Conservation (phyloP, 2,329 filamentous ascomycete species). For the Parastagonospora nodorum region DNA sequence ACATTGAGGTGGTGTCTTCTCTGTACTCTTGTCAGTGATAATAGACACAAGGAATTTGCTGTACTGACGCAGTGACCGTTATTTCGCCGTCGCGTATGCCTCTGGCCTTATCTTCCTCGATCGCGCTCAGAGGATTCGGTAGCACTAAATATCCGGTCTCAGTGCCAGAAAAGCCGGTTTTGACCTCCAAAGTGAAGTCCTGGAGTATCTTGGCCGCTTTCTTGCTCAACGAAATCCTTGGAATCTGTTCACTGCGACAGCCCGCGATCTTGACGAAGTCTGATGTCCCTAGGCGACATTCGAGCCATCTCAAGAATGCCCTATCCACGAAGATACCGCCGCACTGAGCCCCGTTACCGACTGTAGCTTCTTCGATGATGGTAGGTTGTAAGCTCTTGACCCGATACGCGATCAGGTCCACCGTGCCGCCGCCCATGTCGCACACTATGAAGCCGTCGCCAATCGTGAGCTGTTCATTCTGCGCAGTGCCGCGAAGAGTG, state of each 20-base stretch:
- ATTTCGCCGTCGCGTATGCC: constrained; percentile 34
- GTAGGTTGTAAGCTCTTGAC: constrained; percentile 15
- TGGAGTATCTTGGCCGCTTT: constrained; percentile 29
- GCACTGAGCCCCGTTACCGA: constrained; percentile 32
- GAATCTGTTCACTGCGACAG: constrained; percentile 5
- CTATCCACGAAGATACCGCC: constrained; percentile 36
- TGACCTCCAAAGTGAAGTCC: constrained; percentile 23
- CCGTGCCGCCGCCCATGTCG: constrained; percentile 38
- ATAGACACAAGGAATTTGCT: too few species aligned
- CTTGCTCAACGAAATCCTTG: too few species aligned
- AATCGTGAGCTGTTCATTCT: constrained; percentile 13
- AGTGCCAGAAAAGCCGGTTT: constrained; percentile 25
- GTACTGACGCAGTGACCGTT: constrained; percentile 21
- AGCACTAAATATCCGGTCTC: too few species aligned
- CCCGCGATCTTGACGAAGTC: constrained; percentile 30
- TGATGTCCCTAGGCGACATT: constrained; percentile 18
- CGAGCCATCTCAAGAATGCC: constrained; percentile 28
- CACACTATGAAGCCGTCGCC: constrained; percentile 34
- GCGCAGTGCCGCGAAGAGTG: constrained; percentile 9
- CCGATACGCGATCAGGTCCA: constrained; percentile 34
- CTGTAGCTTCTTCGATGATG: constrained; percentile 23
- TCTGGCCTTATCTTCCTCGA: constrained; percentile 20
- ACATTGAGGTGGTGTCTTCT: constrained; percentile 22
- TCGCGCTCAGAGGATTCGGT: constrained; percentile 17
- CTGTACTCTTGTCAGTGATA: constrained; percentile 19